Conservation (phyloP, 108 stramenopile species). For the Nannochloropsis gaditana region DNA sequence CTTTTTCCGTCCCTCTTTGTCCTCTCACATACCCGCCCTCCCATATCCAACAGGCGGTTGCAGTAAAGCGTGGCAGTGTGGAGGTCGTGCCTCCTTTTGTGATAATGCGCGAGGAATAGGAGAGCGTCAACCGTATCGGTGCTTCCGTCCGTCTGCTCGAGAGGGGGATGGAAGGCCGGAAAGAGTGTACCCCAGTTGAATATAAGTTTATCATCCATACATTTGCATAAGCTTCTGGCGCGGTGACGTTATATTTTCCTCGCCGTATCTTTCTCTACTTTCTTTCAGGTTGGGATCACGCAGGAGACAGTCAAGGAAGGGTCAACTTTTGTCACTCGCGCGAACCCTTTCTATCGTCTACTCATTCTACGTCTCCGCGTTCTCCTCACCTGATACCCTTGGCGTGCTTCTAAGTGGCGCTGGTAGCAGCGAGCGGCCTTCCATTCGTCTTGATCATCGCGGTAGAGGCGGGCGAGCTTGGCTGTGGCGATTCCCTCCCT, state of each 20-base stretch:
- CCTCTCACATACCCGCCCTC: not conserved
- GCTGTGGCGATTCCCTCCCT: slow-evolving; percentile 83
- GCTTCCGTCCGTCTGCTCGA: not conserved
- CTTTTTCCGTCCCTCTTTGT: not conserved
- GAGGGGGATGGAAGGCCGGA: no score
- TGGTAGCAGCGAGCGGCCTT: slow-evolving; percentile 85
- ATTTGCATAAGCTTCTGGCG: no score
- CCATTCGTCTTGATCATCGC: slow-evolving; percentile 67
- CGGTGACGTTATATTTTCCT: no score
- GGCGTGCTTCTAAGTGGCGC: not conserved
- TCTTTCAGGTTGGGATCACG: no score
- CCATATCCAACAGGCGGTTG: slow-evolving; percentile 17
- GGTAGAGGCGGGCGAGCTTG: slow-evolving; percentile 78
- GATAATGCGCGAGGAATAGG: slow-evolving; percentile 5
- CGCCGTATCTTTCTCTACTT: no score
- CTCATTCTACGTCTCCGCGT: not conserved
- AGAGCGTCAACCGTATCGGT: slow-evolving; percentile 10
- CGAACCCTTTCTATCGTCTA: not conserved
- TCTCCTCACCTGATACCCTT: slow-evolving; percentile 8
- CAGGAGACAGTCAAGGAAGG: no score
- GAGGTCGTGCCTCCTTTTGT: not conserved
- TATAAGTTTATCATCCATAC: no score
- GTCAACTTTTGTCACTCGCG: no score
- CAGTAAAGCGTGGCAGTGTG: not conserved
- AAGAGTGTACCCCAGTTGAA: no score